Base-by-base conservation (phyloP, 1,284 basidiomycete genomes). In the Ceratobasidium sp. region DNA sequence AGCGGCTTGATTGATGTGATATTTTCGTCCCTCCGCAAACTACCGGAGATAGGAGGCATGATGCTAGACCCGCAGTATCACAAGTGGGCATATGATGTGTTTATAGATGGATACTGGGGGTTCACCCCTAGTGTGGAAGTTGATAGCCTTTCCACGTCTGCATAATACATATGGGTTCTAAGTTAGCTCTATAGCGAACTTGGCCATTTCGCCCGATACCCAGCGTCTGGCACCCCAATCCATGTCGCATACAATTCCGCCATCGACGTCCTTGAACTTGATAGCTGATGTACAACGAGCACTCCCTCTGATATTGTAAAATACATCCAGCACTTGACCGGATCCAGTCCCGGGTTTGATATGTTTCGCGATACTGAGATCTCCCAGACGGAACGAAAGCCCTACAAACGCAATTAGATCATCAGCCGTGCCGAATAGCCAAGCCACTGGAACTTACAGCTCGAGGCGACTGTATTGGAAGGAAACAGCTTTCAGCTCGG, bases 191-290 rank as follows among this genome's bases (percentile, higher is more conserved):
- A 63, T 33, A 7, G 72, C 72, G 55, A 33, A 76, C 20, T 76
- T 60, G 23, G 72, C 72, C 61, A 76, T 66, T 56, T 51, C 49
- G 20, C 72, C 72, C 10, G 72, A 76, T n/a, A 20, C 55, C 72
- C 72, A 76, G 23, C 61, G 61, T 13, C 33, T 61, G 13, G 28
- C 33, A 6, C 72, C 72, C 60, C 60, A 76, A 44, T 64, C 72
- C 72, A 76, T 66, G 5, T 76, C 61, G 61, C 72, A 76, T 7
- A 66, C 51, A 33, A 76, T n/a, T 20, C 72, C 72, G 42, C 72
- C 72, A 20, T 55, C 61, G 4, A 33, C 51, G 51, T 75, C 71
- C 49, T 64, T 61, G 33, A 75, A 75, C 53, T 75, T 75, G 60
- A 75, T 75, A 23, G 71, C 71, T 9, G 71, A 75, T 15, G 44